Evolutionary conservation across 208 protist species (phyloP), one percentile per base, ranked within the genome.

Genomic region (Trypanosoma brucei): DNA sequence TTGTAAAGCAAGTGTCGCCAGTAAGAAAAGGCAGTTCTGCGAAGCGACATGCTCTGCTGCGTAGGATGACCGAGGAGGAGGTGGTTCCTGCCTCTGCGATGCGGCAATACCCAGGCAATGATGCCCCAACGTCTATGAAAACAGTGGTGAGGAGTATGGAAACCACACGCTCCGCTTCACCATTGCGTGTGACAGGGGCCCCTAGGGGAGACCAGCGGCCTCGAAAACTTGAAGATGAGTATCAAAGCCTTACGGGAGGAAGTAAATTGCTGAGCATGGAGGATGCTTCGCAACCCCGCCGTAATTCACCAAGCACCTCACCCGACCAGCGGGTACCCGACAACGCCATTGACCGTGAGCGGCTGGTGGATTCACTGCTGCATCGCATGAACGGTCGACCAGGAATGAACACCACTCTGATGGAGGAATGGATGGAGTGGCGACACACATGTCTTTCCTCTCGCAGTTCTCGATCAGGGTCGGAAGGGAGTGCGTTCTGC

Each of bases 341-440:
- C 9, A 31, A 38, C 9, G 13, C 45, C 3, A 33, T 70, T 61
- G 70, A 70, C 4, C 78, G 79, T 57, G 82, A 78, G 60, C 55
- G 22, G 9, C 64, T 77, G 14, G 55, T 67, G 3, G 73, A 86
- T 67, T 74, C 60, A n/a, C 30, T 82, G 33, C 59, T 78, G 54
- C 40, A 65, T 3, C 72, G 81, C 13, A 51, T 81, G 0, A 70
- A 82, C 0, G 30, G 63, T 14, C 69, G 56, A 57, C 56, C 76
- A 3, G 52, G 55, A 3, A 69, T 62, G 42, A 68, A 59, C 39
- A 74, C 74, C 0, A 84, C 85, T 37, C 69, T 91, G 7, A 72
- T 86, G 59, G 79, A 92, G 37, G 85, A 92, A 57, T 92, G 85
- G 85, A 53, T 79, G 22, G 74, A 75, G 11, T 92, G 85, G 85